Evolutionary conservation across 2,329 filamentous ascomycete genomes (phyloP).

Genomic region (Cyphellophora attinorum): DNA sequence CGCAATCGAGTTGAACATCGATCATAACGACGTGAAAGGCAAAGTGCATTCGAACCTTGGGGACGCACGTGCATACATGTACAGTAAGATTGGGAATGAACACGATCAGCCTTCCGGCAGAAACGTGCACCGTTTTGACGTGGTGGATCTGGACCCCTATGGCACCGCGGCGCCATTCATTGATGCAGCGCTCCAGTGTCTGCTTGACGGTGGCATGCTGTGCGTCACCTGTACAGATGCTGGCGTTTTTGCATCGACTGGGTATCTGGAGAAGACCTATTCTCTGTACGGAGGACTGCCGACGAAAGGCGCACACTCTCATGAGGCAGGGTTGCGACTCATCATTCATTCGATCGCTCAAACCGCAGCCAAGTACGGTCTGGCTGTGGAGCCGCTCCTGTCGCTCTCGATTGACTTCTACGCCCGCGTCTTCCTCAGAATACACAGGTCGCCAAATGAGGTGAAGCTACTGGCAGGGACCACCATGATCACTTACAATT

Average conservation of each 20-base stretch:
- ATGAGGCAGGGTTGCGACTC: conserved; percentile 80
- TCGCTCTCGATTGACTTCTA: conserved; percentile 97
- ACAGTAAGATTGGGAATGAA: conserved; percentile 51
- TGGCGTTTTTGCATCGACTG: conserved; percentile 85
- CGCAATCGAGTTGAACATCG: conserved; percentile 74
- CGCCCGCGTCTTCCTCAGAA: conserved; percentile 73
- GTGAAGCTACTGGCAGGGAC: conserved; percentile 88
- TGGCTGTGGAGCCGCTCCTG: conserved; percentile 80
- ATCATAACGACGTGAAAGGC: conserved; percentile 66
- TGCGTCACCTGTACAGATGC: conserved; percentile 97
- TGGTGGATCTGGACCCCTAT: conserved; percentile 94
- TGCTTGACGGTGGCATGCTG: conserved; percentile 79
- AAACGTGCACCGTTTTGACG: conserved; percentile 61
- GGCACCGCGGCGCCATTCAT: conserved; percentile 88
- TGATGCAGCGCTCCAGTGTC: conserved; percentile 77
- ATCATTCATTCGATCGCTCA: conserved; percentile 75
- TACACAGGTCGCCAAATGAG: conserved; percentile 68
- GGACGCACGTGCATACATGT: conserved; percentile 89
- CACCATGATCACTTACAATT: conserved; percentile 88
- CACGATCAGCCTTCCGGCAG: conserved; percentile 25
- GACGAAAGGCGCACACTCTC: conserved; percentile 72
- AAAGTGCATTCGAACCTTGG: conserved; percentile 66
- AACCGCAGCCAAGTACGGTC: conserved; percentile 72
- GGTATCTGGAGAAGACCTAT: conserved; percentile 89
- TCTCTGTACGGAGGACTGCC: conserved; percentile 88